Base-by-base conservation (phyloP, 2,329 filamentous ascomycete species). In the Nigrospora oryzae region DNA sequence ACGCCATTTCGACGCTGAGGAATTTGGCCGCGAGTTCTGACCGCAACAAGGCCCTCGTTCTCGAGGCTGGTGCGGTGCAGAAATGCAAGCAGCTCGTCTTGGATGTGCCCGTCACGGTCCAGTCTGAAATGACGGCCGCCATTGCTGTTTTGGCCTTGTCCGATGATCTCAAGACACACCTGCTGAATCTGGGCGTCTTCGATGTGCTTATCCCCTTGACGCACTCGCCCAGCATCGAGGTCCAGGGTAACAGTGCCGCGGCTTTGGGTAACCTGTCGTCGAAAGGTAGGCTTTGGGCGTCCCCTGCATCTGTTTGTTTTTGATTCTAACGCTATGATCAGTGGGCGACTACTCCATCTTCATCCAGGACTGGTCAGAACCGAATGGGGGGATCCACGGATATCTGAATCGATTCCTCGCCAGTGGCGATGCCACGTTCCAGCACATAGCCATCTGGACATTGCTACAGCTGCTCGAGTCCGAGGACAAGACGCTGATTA, bases 71-170 rank as follows among this genome's bases (percentile, higher is more conserved):
- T 19, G 93, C 93, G 2, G 93, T 98, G 35, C 89, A 97, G 62
- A 97, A 97, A 65, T 98, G 93, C 81, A 97, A 96, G 68, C 89
- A 97, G 61, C 75, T 98, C 43, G 90, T 98, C 19, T 73, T 98
- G 15, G 84, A 94, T 45, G 93, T 97, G 3, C 89, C 93, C 0
- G 77, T 97, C 40, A 91, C 87, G 35, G 93, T 98, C 3, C 93
- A 98, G 63, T 96, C 90, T 2, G 93, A 98, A 65, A 98, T 98
- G 93, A 98, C 93, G 5, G 93, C 93, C n/a, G 93, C 93, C 1
- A 96, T 98, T 65, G 93, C 93, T 34, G 93, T 98, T 13, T 75
- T 98, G 51, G 93, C 93, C 15, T 71, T 98, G 42, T 96, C 91
- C 56, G 93, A 98, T 57, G 93, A 98, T 51, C 77, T 98, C 47